These are phyloP conservation scores for Psilocybe tampanensis DNA, from an alignment of 768 basidiomycete genomes.

Conservation along the genomic window DNA sequence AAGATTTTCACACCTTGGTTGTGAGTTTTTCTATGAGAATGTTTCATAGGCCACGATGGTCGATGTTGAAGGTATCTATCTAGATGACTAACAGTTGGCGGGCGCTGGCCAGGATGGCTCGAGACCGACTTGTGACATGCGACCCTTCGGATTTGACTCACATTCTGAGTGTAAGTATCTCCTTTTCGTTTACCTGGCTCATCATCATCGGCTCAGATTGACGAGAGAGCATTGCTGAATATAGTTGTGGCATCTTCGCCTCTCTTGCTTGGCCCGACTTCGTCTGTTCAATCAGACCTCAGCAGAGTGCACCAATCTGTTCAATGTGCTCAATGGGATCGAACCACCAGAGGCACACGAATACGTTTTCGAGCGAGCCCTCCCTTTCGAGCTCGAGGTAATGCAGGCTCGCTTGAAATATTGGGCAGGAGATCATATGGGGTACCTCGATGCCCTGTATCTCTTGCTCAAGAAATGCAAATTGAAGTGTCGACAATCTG, in stretches of 20 bases:
- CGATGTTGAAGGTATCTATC: background rate
- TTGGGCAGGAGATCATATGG: slow-evolving; percentile 82
- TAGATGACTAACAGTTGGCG: slow-evolving; percentile 93
- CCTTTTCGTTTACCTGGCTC: background rate
- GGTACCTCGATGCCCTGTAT: slow-evolving; percentile 74
- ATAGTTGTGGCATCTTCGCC: slow-evolving; percentile 84
- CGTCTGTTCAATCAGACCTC: slow-evolving; percentile 87
- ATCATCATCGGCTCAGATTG: background rate
- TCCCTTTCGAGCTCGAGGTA: slow-evolving; percentile 67
- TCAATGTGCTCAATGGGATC: slow-evolving; percentile 64
- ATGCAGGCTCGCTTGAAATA: slow-evolving; percentile 76
- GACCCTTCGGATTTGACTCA: slow-evolving; percentile 67
- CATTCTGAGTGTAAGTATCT: slow-evolving; percentile 63
- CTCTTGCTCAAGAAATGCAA: slow-evolving; percentile 67
- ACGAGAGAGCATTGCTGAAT: background rate
- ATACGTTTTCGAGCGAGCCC: slow-evolving; percentile 61
- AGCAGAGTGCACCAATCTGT: slow-evolving; percentile 82
- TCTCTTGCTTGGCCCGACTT: slow-evolving; percentile 76
- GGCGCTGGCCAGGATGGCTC: slow-evolving; percentile 80
- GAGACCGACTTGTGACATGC: slow-evolving; percentile 71
- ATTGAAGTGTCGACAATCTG: slow-evolving; percentile 43
- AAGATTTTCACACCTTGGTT: slow-evolving; percentile 78
- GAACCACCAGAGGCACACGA: slow-evolving; percentile 52
- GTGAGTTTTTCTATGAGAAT: slow-evolving; percentile 47
- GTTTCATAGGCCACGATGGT: background rate